Conservation (phyloP, 2,329 filamentous ascomycete genomes). For the Coniosporium tulheliwenetii region DNA sequence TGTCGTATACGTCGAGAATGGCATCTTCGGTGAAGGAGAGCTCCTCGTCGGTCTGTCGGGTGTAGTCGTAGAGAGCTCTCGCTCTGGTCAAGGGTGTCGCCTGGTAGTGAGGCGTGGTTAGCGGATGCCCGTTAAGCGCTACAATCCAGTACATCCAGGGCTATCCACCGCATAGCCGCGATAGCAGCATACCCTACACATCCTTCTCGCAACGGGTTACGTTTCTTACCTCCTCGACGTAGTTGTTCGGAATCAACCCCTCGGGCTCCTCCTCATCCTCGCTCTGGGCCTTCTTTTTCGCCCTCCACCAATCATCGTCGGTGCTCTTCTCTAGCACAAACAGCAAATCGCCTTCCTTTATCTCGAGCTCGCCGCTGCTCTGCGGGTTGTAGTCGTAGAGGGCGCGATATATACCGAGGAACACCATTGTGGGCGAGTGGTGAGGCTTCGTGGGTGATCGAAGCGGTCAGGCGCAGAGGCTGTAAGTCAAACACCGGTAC, state of each 20-base stretch:
- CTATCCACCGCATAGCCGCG: background rate
- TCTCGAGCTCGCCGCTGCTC: constrained; percentile 68
- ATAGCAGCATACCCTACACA: background rate
- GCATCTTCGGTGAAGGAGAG: constrained; percentile 88
- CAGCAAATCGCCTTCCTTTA: constrained; percentile 74
- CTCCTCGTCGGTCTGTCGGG: constrained; percentile 93
- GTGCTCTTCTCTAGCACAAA: constrained; percentile 72
- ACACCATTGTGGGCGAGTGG: constrained; percentile 48
- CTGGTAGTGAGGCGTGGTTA: constrained; percentile 22
- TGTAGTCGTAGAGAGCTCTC: constrained; percentile 95
- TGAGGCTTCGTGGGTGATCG: too few relatives aligned
- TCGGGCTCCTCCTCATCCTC: constrained; percentile 86
- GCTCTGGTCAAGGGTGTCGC: constrained; percentile 53
- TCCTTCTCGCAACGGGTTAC: background rate
- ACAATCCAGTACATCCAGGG: background rate
- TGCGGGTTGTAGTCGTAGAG: constrained; percentile 88
- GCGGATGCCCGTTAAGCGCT: background rate
- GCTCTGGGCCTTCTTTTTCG: constrained; percentile 65
- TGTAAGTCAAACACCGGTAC: too few relatives aligned
- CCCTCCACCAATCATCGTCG: constrained; percentile 82
- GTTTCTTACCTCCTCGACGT: constrained; percentile 70
- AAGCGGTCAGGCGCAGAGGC: too few relatives aligned
- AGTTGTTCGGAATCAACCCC: constrained; percentile 85
- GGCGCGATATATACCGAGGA: constrained; percentile 79
- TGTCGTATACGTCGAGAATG: constrained; percentile 71